Evolutionary conservation across 2,329 filamentous ascomycete species (phyloP), one percentile per base, ranked within the genome.

Genomic region (Teratosphaeria pseudoeucalypti): DNA sequence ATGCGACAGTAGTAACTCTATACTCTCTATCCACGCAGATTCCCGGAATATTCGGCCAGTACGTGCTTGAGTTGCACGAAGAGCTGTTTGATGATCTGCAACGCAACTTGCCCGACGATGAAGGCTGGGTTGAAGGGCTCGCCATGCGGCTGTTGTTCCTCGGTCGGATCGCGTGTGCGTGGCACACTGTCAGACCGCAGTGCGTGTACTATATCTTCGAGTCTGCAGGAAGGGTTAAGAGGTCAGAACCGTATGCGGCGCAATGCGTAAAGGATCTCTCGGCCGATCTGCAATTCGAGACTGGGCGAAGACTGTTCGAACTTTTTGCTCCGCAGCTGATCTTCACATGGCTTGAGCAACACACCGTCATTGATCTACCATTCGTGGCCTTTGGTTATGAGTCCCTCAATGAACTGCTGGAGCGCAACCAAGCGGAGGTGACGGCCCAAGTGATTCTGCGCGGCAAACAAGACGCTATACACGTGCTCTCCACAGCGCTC

Each of bases 191-290:
- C 23, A 80, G 96, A 52, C 86, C 92, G 57, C 85, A 88, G 64
- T 91, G 90, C 64, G 88, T 95, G 19, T 99, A 96, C 71, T 88
- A 94, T 72, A 91, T 97, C 26, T 96, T 97, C 66, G 94, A 97
- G 72, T 90, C 88, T 0, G 89, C 92, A 1, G 90, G 88, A 1
- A 85, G 85, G 59, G 83, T 95, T 14, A 75, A 81, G 2, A 74
- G 77, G 11, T 56, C 88, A 6, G 78, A 81, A 23, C 76, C 79
- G 23, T 88, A 96, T 74, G 92, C 92, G 1, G 83, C 82, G 58
- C 81, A 81, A 57, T 95, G 90, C 66, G 78, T 96, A 52, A 71
- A 73, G 4, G 78, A 81, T 12, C 85, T 96, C 34, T 84, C 92
- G 3, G 74, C 72, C 12, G 79, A 81, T 0, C 80, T 96, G 37